Conservation (phyloP, 2,329 filamentous ascomycete genomes). For the Penicillium corylophilum region DNA sequence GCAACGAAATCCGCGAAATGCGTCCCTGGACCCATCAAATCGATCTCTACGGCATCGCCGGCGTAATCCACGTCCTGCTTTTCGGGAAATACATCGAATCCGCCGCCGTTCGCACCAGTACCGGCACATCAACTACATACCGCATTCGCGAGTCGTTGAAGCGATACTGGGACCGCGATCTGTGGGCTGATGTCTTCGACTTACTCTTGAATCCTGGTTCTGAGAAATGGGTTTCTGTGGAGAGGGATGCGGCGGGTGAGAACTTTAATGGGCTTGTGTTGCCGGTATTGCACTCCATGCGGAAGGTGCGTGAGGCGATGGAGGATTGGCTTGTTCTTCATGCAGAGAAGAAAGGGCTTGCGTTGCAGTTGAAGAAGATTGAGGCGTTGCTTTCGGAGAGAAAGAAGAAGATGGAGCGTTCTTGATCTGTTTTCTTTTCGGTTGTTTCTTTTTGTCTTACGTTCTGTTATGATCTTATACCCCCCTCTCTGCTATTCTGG, state of each 20-base stretch:
- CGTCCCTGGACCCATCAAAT: slow-evolving; percentile 97
- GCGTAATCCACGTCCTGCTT: slow-evolving; percentile 80
- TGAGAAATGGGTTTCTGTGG: slow-evolving; percentile 54
- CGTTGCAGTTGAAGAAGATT: slow-evolving; percentile 59
- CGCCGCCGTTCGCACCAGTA: slow-evolving; percentile 34
- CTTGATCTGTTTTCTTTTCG: slow-evolving; percentile 10
- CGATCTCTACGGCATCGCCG: slow-evolving; percentile 90
- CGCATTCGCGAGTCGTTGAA: slow-evolving; percentile 80
- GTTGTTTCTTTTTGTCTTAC: background rate
- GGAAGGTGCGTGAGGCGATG: slow-evolving; percentile 70
- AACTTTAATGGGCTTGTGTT: slow-evolving; percentile 47
- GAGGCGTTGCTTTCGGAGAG: slow-evolving; percentile 65
- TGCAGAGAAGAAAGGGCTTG: slow-evolving; percentile 73
- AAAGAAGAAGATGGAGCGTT: slow-evolving; percentile 38
- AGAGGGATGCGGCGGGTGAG: slow-evolving; percentile 50
- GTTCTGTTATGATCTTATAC: background rate
- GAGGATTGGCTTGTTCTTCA: slow-evolving; percentile 78
- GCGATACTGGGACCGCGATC: slow-evolving; percentile 92
- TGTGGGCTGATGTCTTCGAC: slow-evolving; percentile 83
- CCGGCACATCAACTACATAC: slow-evolving; percentile 57
- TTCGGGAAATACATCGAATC: slow-evolving; percentile 97
- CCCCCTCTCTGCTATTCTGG: background rate
- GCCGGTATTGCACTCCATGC: slow-evolving; percentile 72
- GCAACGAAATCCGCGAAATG: slow-evolving; percentile 90
- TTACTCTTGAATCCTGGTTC: slow-evolving; percentile 74